These are phyloP conservation scores for Nitzschia sp. DNA, from an alignment of 108 stramenopile genomes.

Conservation along the genomic window DNA sequence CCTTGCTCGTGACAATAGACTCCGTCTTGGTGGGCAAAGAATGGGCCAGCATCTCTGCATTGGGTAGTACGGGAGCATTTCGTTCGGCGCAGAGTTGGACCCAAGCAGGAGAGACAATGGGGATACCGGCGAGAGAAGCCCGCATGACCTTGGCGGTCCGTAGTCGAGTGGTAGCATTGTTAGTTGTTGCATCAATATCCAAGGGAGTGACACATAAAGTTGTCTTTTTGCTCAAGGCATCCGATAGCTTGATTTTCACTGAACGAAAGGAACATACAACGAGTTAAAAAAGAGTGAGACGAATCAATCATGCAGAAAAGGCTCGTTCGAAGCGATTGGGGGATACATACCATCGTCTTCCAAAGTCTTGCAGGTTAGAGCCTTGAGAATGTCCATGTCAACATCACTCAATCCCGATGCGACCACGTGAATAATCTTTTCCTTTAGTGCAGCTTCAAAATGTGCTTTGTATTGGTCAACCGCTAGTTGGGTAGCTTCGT, in stretches of 20 bases:
- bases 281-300: no score
- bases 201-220: conserved; percentile 60
- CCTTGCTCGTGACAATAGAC: not conserved
- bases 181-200: conserved; percentile 3
- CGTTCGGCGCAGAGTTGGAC: conserved; percentile 13
- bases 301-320: no score
- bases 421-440: conserved; percentile 33
- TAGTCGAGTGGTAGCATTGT: conserved; percentile 41
- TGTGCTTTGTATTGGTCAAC: conserved; percentile 21
- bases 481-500: conserved; percentile 22
- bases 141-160: conserved; percentile 82
- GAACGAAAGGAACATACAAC: conserved; percentile 8
- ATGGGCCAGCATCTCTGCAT: conserved; percentile 37
- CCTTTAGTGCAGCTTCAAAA: conserved; percentile 12
- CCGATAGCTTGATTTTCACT: conserved; percentile 57
- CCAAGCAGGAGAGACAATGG: conserved; percentile 75
- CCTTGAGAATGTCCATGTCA: conserved; percentile 45
- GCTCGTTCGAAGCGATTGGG: no score
- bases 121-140: conserved; percentile 69
- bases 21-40: conserved; percentile 44
- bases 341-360: conserved; percentile 45
- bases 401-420: conserved; percentile 58
- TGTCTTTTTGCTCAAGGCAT: conserved; percentile 61
- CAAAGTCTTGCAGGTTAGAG: conserved; percentile 42
- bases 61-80: not conserved